Evolutionary conservation across 768 basidiomycete genomes (phyloP), one percentile per base, ranked within the genome.

Genomic region (Xerocomellus dryophilus): DNA sequence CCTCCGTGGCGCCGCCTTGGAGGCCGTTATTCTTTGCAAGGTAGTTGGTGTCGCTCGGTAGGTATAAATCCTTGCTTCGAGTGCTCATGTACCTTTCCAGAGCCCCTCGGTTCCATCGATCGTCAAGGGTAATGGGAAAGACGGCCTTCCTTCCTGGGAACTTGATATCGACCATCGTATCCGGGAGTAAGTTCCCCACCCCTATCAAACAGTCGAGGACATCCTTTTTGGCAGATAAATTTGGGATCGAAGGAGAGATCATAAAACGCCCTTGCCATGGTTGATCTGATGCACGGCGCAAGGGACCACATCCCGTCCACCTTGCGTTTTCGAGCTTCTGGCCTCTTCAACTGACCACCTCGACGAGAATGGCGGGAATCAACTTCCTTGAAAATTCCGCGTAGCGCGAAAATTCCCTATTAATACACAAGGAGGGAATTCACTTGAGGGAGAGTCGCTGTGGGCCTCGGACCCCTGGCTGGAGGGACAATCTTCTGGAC

Each of bases 21-120:
- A 86, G 68, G 0, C 84, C 84, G 58, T 85, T 86, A 40, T 84
- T 85, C 36, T 70, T 71, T 1, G 83, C 83, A 2, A 88, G 74
- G 60, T 87, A 87, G 36, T 84, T 80, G 34, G 86, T 70, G 58
- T 89, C 87, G 63, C 80, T 83, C 0, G 85, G 86, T 0, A 89
- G 70, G 65, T 88, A 89, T 2, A 81, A 81, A 0, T 85, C 85
- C 46, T 77, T 77, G 43, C 78, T 73, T 10, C 86, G 72, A 0
- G 73, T 79, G 7, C 66, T 69, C 78, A 80, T 83, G 64, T 89
- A 86, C 20, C 79, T 74, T 41, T 76, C 64, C 27, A 86, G 70
- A 5, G 84, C 83, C 11, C 81, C 81, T 9, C 72, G 72, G 54
- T 65, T 78, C 78, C 83, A 81, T 6, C 71, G 73, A 60, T 88